These are phyloP conservation scores for Agaricus subrufescens DNA, from an alignment of 768 basidiomycete species.

Conservation along the genomic window DNA sequence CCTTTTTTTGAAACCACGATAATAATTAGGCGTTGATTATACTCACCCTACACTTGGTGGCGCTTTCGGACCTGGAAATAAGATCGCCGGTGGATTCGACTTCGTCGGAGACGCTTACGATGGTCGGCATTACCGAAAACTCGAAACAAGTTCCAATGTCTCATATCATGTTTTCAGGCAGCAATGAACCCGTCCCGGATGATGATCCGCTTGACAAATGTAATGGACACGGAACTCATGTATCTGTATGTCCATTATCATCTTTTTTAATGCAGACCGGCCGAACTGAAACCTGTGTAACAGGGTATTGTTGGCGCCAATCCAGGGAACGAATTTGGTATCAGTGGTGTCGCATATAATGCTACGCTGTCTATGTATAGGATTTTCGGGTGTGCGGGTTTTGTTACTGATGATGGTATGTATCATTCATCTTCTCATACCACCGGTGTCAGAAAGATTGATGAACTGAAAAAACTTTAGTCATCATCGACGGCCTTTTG, in stretches of 20 bases:
- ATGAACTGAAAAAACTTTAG: conserved; percentile 9
- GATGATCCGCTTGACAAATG: conserved; percentile 52
- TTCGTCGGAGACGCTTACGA: conserved; percentile 53
- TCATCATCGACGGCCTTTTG: conserved; percentile 45
- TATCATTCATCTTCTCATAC: background rate
- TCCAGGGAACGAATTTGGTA: conserved; percentile 56
- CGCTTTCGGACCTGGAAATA: conserved; percentile 48
- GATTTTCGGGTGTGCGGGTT: conserved; percentile 57
- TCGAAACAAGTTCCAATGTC: background rate
- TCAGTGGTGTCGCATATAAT: conserved; percentile 65
- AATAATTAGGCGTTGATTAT: conserved; percentile 41
- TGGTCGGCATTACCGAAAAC: conserved; percentile 23
- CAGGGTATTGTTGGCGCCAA: conserved; percentile 61
- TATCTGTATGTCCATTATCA: conserved; percentile 31
- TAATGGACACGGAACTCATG: conserved; percentile 51
- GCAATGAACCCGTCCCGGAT: conserved; percentile 46
- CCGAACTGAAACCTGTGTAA: too few relatives aligned
- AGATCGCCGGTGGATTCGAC: conserved; percentile 49
- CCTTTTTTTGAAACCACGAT: background rate
- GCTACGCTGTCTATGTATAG: conserved; percentile 52
- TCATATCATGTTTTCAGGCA: conserved; percentile 18
- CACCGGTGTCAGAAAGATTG: too few relatives aligned
- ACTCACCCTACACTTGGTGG: conserved; percentile 52
- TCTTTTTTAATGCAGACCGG: too few relatives aligned
- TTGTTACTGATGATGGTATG: conserved; percentile 48